Percentiles rank a stretch among this genome's conserved stretches.
Conservation (phyloP, 2,329 filamentous ascomycete genomes). For the Neofusicoccum kwambonambiense region DNA sequence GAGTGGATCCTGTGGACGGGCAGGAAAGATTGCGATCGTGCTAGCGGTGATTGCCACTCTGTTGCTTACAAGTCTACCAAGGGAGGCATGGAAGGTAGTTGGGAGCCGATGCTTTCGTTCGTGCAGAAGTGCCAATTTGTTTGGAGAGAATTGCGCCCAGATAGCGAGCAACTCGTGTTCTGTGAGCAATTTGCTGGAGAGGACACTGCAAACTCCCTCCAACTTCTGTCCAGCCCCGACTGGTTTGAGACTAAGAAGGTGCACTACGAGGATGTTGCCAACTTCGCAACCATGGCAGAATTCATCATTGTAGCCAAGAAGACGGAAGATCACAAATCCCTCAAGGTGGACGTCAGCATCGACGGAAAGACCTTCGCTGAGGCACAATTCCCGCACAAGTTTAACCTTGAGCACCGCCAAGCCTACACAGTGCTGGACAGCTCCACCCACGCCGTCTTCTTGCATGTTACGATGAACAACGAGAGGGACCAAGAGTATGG, state of each 20-base stretch:
- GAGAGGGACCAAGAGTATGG: constrained; percentile 68
- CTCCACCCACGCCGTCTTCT: constrained; percentile 88
- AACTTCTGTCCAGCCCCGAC: constrained; percentile 75
- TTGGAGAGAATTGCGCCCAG: constrained; percentile 52
- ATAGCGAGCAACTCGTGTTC: constrained; percentile 58
- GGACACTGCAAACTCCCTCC: constrained; percentile 61
- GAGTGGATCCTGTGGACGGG: constrained; percentile 95
- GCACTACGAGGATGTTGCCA: constrained; percentile 69
- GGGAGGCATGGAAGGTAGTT: constrained; percentile 63
- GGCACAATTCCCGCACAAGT: constrained; percentile 82
- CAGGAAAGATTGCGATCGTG: constrained; percentile 61
- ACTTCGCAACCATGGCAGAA: constrained; percentile 93
- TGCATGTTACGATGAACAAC: constrained; percentile 82
- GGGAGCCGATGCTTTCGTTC: constrained; percentile 72
- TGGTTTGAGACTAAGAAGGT: constrained; percentile 68
- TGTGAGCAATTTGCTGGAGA: constrained; percentile 65
- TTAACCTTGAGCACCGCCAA: constrained; percentile 73
- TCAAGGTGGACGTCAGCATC: constrained; percentile 79
- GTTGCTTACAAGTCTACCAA: constrained; percentile 77
- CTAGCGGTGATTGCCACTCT: constrained; percentile 60
- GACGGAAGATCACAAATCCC: constrained; percentile 62
- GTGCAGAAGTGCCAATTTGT: constrained; percentile 87
- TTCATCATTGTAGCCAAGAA: constrained; percentile 82
- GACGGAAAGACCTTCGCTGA: constrained; percentile 80
- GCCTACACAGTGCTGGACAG: constrained; percentile 94